Conservation (phyloP, 768 basidiomycete species). For the Scleroderma bovista region DNA sequence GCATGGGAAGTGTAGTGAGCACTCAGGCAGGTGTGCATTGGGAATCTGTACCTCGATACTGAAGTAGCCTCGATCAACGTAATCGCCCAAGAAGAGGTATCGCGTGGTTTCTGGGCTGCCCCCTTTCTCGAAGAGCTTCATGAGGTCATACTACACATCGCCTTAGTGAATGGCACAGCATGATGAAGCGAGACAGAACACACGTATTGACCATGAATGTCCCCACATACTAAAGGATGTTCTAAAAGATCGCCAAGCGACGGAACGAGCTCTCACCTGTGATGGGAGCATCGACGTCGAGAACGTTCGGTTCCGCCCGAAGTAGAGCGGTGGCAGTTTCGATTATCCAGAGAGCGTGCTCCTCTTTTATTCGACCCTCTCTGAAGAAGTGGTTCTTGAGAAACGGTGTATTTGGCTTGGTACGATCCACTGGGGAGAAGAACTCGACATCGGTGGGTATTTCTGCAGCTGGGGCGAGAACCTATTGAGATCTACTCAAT, state of each 20-base stretch:
- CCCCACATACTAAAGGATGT: slow-evolving; percentile 15
- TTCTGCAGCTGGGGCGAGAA: slow-evolving; percentile 58
- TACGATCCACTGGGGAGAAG: slow-evolving; percentile 58
- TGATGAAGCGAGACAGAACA: slow-evolving; percentile 11
- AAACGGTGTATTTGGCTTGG: slow-evolving; percentile 68
- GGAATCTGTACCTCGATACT: slow-evolving; percentile 55
- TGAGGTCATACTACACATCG: slow-evolving; percentile 56
- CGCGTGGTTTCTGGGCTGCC: slow-evolving; percentile 70
- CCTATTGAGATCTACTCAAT: slow-evolving; percentile 36
- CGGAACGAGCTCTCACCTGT: slow-evolving; percentile 43
- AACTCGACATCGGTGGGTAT: slow-evolving; percentile 72
- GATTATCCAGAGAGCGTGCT: slow-evolving; percentile 65
- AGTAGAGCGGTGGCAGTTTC: slow-evolving; percentile 52
- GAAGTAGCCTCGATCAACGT: slow-evolving; percentile 73
- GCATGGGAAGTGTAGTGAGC: slow-evolving; percentile 16
- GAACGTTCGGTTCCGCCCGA: slow-evolving; percentile 54
- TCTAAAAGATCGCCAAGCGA: slow-evolving; percentile 14
- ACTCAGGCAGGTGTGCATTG: background rate
- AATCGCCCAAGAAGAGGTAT: slow-evolving; percentile 72
- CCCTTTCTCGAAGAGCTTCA: slow-evolving; percentile 77
- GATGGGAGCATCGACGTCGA: slow-evolving; percentile 68
- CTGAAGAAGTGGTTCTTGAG: slow-evolving; percentile 75
- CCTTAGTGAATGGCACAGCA: slow-evolving; percentile 6
- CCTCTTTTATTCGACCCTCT: slow-evolving; percentile 60
- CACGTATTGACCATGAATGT: slow-evolving; percentile 20